These are phyloP conservation scores for Phaeoacremonium minimum DNA, from an alignment of 2,329 filamentous ascomycete genomes.

Conservation along the genomic window DNA sequence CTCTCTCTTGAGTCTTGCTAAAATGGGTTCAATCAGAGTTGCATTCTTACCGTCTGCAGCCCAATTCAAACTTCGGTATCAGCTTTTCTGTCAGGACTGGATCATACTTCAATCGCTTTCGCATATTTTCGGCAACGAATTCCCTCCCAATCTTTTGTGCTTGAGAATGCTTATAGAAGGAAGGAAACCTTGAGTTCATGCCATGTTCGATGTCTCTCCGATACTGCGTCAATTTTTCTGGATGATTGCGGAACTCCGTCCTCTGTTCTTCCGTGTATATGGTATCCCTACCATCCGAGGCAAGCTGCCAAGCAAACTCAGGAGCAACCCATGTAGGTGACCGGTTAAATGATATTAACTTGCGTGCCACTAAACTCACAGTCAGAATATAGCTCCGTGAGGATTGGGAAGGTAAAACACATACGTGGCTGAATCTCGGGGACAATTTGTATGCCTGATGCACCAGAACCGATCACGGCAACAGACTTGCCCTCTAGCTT, in stretches of 20 bases:
- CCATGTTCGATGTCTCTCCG: neutral
- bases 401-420: no score
- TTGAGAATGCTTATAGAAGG: constrained; percentile 1
- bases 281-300: neutral
- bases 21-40: neutral
- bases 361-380: neutral
- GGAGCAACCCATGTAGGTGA: constrained; percentile 22
- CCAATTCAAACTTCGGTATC: neutral
- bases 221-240: neutral
- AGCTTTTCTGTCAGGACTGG: neutral
- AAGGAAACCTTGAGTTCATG: neutral
- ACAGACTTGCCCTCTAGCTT: constrained; percentile 18
- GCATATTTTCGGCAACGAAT: neutral
- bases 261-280: neutral
- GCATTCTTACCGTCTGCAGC: constrained; percentile 21
- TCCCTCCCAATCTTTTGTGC: neutral
- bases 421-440: constrained; percentile 2
- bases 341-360: constrained; percentile 23
- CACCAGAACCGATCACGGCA: constrained; percentile 20
- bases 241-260: neutral
- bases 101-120: neutral
- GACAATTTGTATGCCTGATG: constrained; percentile 17
- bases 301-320: neutral
- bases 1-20: neutral
- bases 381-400: no score